Base-by-base conservation (phyloP, 371 early-diverging fungal genomes). In the Mortierella polycephala region DNA sequence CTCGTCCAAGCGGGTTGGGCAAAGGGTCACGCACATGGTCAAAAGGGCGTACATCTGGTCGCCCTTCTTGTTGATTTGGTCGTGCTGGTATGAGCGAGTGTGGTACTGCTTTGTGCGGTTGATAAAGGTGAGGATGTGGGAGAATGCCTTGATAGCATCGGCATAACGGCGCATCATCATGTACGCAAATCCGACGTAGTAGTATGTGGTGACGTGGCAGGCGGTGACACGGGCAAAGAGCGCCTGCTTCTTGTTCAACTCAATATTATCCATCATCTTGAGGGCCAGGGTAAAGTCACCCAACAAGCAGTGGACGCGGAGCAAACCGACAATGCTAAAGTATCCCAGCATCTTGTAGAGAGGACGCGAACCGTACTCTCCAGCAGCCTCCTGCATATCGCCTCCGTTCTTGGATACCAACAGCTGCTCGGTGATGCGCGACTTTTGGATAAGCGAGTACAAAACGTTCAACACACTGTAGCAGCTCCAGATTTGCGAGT, bases 111-210 rank as follows among this genome's bases (percentile, higher is more conserved):
- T 94, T 51, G 96, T 95, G 64, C 96, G 90, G 70, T 93, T 88
- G 62, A 97, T 92, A 81, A 95, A 96, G 23, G 93, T 89, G 64
- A 96, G 88, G 76, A 96, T 93, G 75, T 94, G 94, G 18, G 95
- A 90, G 86, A 96, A 96, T 21, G 94, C 90, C 82, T 92, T 93
- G 87, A 96, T 95, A 61, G 98, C 98, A 79, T 98, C 98, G 47
- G 96, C 90, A 77, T 96, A 98, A 56, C 98, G 88, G 61, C 97
- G 88, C 93, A 96, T 94, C 98, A 98, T 98, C 95, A 96, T 90
- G 88, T 97, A 98, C 41, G 96, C 92, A 76, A 96, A 97, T 56
- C 97, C 97, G 58, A 96, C 93, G 82, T 97, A 96, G 85, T 98
- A 98, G 87, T 94, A 97, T 14, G 96, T 93, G 20, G 96, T 95